Evolutionary conservation across 495 filamentous ascomycete genomes (phyloP).

Genomic region (Penicillium ochrochloron): DNA sequence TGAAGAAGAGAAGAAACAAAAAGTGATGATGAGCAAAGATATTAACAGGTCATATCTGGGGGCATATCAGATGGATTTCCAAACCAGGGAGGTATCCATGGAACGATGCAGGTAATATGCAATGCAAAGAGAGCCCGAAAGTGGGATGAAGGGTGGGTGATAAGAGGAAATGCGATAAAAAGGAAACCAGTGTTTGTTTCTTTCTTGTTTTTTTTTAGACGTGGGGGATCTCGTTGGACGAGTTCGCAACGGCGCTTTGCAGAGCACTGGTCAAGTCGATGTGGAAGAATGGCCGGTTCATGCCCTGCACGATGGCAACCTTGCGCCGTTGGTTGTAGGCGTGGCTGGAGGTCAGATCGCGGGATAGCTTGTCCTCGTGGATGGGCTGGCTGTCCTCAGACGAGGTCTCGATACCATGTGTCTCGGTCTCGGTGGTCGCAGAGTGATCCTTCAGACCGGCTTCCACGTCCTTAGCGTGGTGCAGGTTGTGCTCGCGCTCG

Average conservation of each 20-base stretch:
- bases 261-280: constrained; percentile 90
- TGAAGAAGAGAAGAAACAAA: not conserved
- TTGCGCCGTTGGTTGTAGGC: constrained; percentile 46
- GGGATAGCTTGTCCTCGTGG: constrained; percentile 49
- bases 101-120: constrained; percentile 21
- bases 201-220: constrained; percentile 17
- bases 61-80: constrained; percentile 29
- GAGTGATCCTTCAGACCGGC: constrained; percentile 34
- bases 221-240: constrained; percentile 32
- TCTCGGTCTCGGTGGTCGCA: constrained; percentile 38
- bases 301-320: constrained; percentile 75
- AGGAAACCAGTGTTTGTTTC: not conserved
- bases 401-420: constrained; percentile 35
- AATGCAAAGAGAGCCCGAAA: constrained; percentile 10
- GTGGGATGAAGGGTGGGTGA: not conserved
- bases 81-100: constrained; percentile 31
- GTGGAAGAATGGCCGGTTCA: constrained; percentile 93
- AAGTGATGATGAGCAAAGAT: constrained; percentile 1
- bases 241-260: constrained; percentile 85
- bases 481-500: constrained; percentile 54
- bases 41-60: constrained; percentile 33
- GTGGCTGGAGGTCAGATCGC: constrained; percentile 51
- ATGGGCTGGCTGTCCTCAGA: constrained; percentile 37
- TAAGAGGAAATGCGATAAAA: not conserved
- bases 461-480: constrained; percentile 46